phyloP scores from a whole-genome alignment of 1,139 yeast genomes.

The Saccharomycopsis hybrid region DNA sequence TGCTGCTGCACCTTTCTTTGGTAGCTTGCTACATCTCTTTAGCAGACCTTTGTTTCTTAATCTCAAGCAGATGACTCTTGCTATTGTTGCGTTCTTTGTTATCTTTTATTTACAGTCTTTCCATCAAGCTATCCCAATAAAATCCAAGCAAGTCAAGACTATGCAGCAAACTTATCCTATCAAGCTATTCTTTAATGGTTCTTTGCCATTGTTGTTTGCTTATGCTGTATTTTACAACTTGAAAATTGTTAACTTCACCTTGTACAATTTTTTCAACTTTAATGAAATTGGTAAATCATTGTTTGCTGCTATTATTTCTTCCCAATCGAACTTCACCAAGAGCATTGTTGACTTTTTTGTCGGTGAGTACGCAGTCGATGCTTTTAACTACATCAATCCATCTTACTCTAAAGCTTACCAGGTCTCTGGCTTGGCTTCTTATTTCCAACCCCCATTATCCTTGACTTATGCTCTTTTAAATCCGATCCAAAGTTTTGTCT shows the following conservation, averaged over 20 bases:
- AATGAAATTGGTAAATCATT: constrained; percentile 27
- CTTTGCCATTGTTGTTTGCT: constrained; percentile 68
- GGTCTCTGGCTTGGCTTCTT: constrained; percentile 50
- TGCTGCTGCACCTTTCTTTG: constrained; percentile 31
- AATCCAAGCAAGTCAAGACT: constrained; percentile 83
- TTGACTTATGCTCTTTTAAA: constrained; percentile 36
- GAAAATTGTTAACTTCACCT: constrained; percentile 44
- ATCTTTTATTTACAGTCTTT: constrained; percentile 59
- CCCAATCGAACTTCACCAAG: constrained; percentile 16
- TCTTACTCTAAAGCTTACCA: constrained; percentile 19
- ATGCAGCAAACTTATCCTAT: constrained; percentile 76
- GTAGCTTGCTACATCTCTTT: constrained; percentile 55
- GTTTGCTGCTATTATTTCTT: constrained; percentile 5
- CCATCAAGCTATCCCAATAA: constrained; percentile 76
- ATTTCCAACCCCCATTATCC: constrained; percentile 47
- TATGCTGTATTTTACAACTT: constrained; percentile 55
- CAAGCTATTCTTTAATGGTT: constrained; percentile 78
- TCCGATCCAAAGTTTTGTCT: constrained; percentile 42
- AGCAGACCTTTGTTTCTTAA: constrained; percentile 72
- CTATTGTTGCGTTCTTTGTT: constrained; percentile 44
- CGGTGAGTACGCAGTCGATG: constrained; percentile 14
- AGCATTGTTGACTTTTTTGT: constrained; percentile 11
- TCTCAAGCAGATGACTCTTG: constrained; percentile 58
- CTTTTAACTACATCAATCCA: constrained; percentile 4
- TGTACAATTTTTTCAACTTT: constrained; percentile 31